These are phyloP conservation scores for Cyclotella baltica DNA, from an alignment of 108 stramenopile genomes.

Conservation along the genomic window DNA sequence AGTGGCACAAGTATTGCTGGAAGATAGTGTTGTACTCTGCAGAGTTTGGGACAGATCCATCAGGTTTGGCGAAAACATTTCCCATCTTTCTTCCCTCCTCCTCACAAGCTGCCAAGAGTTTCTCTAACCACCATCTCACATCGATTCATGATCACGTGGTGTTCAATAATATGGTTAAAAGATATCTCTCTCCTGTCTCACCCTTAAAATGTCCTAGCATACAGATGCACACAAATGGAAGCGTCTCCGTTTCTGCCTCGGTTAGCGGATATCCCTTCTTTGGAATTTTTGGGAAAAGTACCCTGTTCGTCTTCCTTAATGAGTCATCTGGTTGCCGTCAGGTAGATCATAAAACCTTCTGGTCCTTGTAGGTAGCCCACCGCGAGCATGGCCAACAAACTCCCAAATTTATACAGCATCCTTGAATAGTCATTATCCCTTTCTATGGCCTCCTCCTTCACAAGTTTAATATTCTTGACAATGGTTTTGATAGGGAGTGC, in stretches of 20 bases:
- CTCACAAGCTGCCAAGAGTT: slow-evolving; percentile 6
- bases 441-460: neutral
- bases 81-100: neutral
- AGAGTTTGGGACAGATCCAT: neutral
- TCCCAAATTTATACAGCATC: slow-evolving; percentile 11
- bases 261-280: neutral
- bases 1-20: neutral
- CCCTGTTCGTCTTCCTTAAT: neutral
- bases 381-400: neutral
- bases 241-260: neutral
- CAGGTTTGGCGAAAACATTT: no score
- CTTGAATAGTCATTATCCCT: neutral
- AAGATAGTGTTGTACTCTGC: slow-evolving; percentile 18
- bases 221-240: slow-evolving; percentile 24
- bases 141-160: slow-evolving; percentile 11
- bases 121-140: slow-evolving; percentile 29
- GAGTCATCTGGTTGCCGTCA: neutral
- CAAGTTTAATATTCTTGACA: neutral
- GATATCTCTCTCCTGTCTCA: slow-evolving; percentile 13
- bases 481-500: slow-evolving; percentile 7
- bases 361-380: neutral
- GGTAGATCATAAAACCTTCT: slow-evolving; percentile 20
- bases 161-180: neutral
- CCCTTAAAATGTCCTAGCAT: slow-evolving; percentile 41
- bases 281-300: neutral